A percentile compares a stretch with the other conserved stretches of the same genome.
Conservation (phyloP, 1,284 basidiomycete species). For the Trametes polyzona region DNA sequence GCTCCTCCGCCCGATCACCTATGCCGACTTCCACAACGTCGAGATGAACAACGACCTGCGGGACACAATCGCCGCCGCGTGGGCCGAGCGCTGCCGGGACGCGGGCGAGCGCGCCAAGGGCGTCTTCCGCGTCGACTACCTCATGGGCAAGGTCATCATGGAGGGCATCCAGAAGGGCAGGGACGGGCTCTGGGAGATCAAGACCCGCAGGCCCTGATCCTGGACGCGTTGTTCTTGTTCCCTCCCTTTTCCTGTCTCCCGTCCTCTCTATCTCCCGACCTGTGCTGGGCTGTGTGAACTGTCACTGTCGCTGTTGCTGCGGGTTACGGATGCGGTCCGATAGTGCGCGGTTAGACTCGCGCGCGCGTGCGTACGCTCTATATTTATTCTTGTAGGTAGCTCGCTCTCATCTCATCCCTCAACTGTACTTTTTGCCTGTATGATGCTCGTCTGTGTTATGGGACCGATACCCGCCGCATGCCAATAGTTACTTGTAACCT, state of each 20-base stretch:
- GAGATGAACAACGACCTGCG: constrained; percentile 35
- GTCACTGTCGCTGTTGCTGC: not conserved
- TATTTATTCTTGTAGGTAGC: constrained; percentile 23
- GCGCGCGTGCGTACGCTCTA: constrained; percentile 9
- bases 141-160: constrained; percentile 35
- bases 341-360: not conserved
- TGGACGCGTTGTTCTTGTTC: no score
- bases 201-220: constrained; percentile 28
- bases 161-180: constrained; percentile 36
- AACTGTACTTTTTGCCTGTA: not conserved
- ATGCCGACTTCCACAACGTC: constrained; percentile 36
- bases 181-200: constrained; percentile 39
- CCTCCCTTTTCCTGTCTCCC: no score
- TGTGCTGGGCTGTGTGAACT: no score
- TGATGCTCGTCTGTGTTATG: constrained; percentile 3
- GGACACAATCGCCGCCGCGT: constrained; percentile 31
- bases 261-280: no score
- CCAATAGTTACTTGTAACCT: constrained; percentile 6
- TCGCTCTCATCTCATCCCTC: not conserved
- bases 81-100: constrained; percentile 26
- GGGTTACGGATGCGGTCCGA: not conserved
- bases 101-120: constrained; percentile 30
- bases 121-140: constrained; percentile 37
- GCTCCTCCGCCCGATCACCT: constrained; percentile 34
- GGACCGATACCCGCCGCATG: constrained; percentile 15